Evolutionary conservation across 169 alveolate species (phyloP).

Genomic region (Fabrea salina): DNA sequence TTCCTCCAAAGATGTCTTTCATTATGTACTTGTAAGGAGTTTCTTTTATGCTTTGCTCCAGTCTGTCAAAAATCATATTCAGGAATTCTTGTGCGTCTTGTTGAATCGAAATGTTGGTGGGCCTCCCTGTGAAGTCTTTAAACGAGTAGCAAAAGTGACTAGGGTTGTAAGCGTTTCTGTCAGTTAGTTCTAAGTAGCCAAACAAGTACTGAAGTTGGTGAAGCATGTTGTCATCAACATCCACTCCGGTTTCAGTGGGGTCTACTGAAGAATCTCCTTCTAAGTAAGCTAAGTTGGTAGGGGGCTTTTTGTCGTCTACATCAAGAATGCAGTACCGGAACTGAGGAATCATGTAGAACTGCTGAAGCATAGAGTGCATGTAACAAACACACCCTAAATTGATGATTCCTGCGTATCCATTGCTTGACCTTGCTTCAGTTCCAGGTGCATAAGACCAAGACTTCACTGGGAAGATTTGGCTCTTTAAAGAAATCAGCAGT

Average conservation of each 20-base stretch:
- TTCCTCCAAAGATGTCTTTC: conserved; percentile 75
- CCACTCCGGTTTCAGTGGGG: conserved; percentile 34
- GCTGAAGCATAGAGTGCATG: conserved; percentile 97
- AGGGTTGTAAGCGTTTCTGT: conserved; percentile 75
- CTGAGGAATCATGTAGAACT: conserved; percentile 95
- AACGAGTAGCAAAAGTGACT: conserved; percentile 66
- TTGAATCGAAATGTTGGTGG: conserved; percentile 66
- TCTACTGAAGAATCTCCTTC: conserved; percentile 41
- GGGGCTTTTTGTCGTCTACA: conserved; percentile 62
- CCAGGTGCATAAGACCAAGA: conserved; percentile 32
- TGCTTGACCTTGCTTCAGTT: conserved; percentile 65
- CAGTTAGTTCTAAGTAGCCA: conserved; percentile 68
- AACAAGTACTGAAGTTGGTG: conserved; percentile 75
- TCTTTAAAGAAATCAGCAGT: background rate
- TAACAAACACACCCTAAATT: conserved; percentile 99
- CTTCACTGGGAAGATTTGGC: conserved; percentile 12
- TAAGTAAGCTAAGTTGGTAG: conserved; percentile 15
- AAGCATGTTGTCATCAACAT: conserved; percentile 72
- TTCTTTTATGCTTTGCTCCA: conserved; percentile 68
- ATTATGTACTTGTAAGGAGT: conserved; percentile 66
- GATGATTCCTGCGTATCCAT: conserved; percentile 95
- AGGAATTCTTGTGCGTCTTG: conserved; percentile 82
- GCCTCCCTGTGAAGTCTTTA: conserved; percentile 78
- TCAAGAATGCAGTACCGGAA: conserved; percentile 87
- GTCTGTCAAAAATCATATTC: conserved; percentile 71